Percentiles rank a stretch among this genome's conserved stretches.
Conservation (phyloP, 1,284 basidiomycete species). For the Coniferiporia sulphurascens region DNA sequence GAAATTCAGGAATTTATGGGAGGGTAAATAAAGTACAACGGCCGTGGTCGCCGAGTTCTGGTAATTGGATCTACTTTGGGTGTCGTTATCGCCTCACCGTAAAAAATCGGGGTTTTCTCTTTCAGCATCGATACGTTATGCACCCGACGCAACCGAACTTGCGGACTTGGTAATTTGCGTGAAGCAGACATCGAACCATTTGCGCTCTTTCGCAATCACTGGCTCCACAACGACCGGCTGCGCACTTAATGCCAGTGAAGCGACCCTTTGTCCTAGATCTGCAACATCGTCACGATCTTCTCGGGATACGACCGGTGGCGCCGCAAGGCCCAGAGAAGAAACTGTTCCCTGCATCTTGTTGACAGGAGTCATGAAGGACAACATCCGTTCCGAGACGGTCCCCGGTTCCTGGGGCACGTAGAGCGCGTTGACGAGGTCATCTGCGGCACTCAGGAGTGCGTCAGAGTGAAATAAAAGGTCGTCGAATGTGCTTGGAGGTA, state of each 20-base stretch:
- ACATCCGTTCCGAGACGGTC: slow-evolving; percentile 36
- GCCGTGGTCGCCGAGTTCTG: too few species aligned
- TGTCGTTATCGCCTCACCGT: too few species aligned
- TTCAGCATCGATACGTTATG: not conserved
- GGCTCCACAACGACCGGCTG: slow-evolving; percentile 25
- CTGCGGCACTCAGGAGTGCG: slow-evolving; percentile 46
- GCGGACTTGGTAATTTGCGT: slow-evolving; percentile 41
- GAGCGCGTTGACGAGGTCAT: slow-evolving; percentile 59
- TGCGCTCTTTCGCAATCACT: slow-evolving; percentile 26
- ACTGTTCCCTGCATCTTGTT: slow-evolving; percentile 33
- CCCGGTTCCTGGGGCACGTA: slow-evolving; percentile 55
- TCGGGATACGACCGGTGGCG: not conserved
- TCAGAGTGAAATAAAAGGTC: slow-evolving; percentile 46
- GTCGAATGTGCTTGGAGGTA: slow-evolving; percentile 35
- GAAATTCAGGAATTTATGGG: too few species aligned
- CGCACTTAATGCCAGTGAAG: slow-evolving; percentile 21
- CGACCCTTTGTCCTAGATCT: not conserved
- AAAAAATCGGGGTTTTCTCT: not conserved
- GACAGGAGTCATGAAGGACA: slow-evolving; percentile 34
- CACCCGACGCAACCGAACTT: not conserved
- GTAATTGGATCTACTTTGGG: too few species aligned
- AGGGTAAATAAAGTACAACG: too few species aligned
- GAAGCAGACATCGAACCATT: slow-evolving; percentile 62
- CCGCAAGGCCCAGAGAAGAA: slow-evolving; percentile 20
- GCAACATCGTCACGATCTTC: not conserved